These are phyloP conservation scores for Neovahlkampfia damariscottae DNA, from an alignment of 78 protist genomes.

Conservation along the genomic window DNA sequence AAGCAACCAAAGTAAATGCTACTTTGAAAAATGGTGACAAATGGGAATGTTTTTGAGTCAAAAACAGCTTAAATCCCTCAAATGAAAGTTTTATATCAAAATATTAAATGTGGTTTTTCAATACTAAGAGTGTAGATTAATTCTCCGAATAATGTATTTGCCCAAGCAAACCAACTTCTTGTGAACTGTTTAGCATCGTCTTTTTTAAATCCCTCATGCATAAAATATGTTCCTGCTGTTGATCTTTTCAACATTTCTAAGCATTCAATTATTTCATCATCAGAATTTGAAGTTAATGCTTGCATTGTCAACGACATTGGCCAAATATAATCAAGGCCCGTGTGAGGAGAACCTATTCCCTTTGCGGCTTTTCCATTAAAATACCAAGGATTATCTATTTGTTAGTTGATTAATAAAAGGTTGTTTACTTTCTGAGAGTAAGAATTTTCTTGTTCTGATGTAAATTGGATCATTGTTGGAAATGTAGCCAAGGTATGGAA, in stretches of 20 bases:
- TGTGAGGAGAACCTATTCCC: slow-evolving; percentile 47
- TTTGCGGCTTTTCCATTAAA: slow-evolving; percentile 14
- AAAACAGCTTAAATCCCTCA: too few relatives aligned
- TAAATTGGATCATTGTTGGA: not conserved
- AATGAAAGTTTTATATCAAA: too few relatives aligned
- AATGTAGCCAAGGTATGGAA: slow-evolving; percentile 31
- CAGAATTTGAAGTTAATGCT: slow-evolving; percentile 20
- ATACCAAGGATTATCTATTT: slow-evolving; percentile 25
- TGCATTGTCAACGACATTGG: slow-evolving; percentile 34
- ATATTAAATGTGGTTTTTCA: slow-evolving; percentile 1
- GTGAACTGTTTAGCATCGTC: slow-evolving; percentile 21
- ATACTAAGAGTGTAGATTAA: not conserved
- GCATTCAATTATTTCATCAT: slow-evolving; percentile 10
- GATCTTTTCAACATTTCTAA: not conserved
- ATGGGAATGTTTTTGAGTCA: too few relatives aligned
- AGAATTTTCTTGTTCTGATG: not conserved
- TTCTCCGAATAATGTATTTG: slow-evolving; percentile 37
- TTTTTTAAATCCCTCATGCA: slow-evolving; percentile 34
- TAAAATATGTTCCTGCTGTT: slow-evolving; percentile 4
- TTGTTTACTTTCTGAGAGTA: too few relatives aligned
- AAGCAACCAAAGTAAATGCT: too few relatives aligned
- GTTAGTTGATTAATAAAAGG: not conserved
- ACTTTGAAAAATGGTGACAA: too few relatives aligned
- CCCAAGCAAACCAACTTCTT: slow-evolving; percentile 50
- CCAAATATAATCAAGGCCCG: slow-evolving; percentile 25